A percentile compares a stretch with the other conserved stretches of the same genome.
phyloP scores from a whole-genome alignment of 805 yeast species.

The Candida ponderosae region DNA sequence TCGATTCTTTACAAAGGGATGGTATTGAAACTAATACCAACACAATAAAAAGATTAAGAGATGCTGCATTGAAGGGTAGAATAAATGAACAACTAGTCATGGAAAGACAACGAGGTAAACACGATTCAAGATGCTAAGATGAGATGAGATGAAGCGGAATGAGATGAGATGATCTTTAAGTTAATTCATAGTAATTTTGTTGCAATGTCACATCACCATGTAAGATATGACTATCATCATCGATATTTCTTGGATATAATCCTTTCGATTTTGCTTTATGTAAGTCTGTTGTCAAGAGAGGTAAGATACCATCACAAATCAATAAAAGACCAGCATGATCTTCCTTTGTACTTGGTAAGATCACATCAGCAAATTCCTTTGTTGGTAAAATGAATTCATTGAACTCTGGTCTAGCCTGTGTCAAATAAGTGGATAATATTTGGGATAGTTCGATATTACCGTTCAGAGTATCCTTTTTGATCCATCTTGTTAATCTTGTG shows the following conservation, averaged over 20 bases:
- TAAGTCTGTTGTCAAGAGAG: slow-evolving; percentile 19
- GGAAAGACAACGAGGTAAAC: slow-evolving; percentile 18
- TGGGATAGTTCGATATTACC: slow-evolving; percentile 17
- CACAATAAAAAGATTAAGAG: slow-evolving; percentile 7
- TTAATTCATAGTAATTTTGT: slow-evolving; percentile 24
- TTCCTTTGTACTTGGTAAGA: slow-evolving; percentile 58
- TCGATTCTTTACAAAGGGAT: slow-evolving; percentile 12
- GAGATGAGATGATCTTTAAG: slow-evolving; percentile 3
- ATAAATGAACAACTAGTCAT: slow-evolving; percentile 29
- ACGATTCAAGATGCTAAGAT: slow-evolving; percentile 22
- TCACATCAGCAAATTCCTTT: slow-evolving; percentile 64
- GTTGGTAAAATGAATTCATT: slow-evolving; percentile 59
- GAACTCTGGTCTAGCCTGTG: slow-evolving; percentile 57
- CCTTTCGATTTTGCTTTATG: slow-evolving; percentile 1
- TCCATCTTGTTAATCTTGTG: slow-evolving; percentile 75
- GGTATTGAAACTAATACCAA: slow-evolving; percentile 14
- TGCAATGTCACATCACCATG: not conserved
- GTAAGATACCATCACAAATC: slow-evolving; percentile 57
- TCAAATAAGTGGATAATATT: slow-evolving; percentile 39
- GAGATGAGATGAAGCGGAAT: too few relatives aligned
- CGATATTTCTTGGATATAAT: slow-evolving; percentile 10
- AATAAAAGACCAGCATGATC: slow-evolving; percentile 49
- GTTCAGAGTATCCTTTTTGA: slow-evolving; percentile 26
- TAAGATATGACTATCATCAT: not conserved
- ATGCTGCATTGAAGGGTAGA: slow-evolving; percentile 19